A percentile compares a stretch with the other conserved stretches of the same genome.
Conservation (phyloP, 176 grass and related monocot genomes). For the Hordeum marinum region DNA sequence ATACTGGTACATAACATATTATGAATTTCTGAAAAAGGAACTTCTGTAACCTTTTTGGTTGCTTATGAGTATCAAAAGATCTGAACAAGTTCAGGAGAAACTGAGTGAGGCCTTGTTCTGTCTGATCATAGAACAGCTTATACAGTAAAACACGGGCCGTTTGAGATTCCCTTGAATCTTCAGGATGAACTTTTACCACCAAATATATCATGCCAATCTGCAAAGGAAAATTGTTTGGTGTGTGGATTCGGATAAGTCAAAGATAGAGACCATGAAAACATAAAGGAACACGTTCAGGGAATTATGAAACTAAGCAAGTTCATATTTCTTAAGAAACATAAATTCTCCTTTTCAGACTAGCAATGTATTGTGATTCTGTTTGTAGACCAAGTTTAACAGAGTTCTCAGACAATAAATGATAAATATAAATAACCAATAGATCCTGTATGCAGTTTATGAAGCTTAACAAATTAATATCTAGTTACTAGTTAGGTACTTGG, state of each 20-base stretch:
- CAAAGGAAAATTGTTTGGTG: conserved; percentile 11
- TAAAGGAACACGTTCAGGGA: background rate
- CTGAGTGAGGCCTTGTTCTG: conserved; percentile 83
- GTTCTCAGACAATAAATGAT: background rate
- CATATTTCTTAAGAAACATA: background rate
- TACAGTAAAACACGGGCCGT: conserved; percentile 82
- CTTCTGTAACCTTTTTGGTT: conserved; percentile 78
- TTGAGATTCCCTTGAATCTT: conserved; percentile 83
- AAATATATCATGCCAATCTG: conserved; percentile 96
- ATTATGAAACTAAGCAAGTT: background rate
- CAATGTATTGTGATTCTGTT: background rate
- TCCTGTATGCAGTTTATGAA: conserved; percentile 1
- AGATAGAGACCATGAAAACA: background rate
- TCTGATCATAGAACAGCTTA: conserved; percentile 98
- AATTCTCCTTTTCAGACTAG: background rate
- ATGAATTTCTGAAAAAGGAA: conserved; percentile 1
- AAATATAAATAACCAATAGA: background rate
- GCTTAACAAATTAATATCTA: background rate
- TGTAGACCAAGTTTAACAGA: background rate
- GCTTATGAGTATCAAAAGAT: conserved; percentile 88
- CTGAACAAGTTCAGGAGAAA: conserved; percentile 86
- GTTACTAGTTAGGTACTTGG: background rate
- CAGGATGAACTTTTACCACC: conserved; percentile 73
- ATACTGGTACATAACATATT: background rate
- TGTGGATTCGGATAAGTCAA: background rate